Evolutionary conservation across 2,329 filamentous ascomycete species (phyloP), one percentile per base, ranked within the genome.

Genomic region (Coniochaeta sp.): DNA sequence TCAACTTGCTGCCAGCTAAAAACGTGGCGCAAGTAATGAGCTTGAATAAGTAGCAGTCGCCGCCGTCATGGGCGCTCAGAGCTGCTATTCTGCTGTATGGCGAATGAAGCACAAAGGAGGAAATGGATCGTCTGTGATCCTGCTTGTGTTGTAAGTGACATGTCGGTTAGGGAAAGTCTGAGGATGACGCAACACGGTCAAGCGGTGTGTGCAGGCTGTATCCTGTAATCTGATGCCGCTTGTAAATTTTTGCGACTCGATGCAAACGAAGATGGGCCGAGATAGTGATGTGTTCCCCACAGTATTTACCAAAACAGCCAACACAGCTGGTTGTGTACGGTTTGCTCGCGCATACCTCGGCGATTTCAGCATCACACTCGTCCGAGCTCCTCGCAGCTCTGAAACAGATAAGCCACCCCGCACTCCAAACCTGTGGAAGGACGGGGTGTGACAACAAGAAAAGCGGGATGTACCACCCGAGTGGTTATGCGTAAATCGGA

Each of bases 391-490:
- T 52, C 47, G 47, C 47, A 22, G 12, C 61, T 40, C 44, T 62
- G 60, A 62, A 62, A 62, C 60, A 60, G 58, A 55, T 55, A 40
- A 28, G 47, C 28, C 28, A 36, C 36, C 40, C 58, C 19, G 24
- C 28, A 8, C 24, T 26, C 16, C 55, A 50, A 40, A 55, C 26
- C 36, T 34, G 38, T 52, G 24, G 58, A 52, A 50, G 54, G n/a
- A 26, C 22, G 9, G 28, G 40, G 32, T 38, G 26, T 40, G 16
- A 30, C 24, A 50, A 55, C 26, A 52, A 40, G 14, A 42, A n/a
- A 58, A 58, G 54, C 30, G 54, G 54, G 54, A 30, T 34, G 54
- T 55, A 26, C 54, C 54, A 26, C 54, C 12, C 10, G 7, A 36
- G 54, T 55, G 54, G 30, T 36, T 22, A 36, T 34, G 30, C 17